These are phyloP conservation scores for Aphanomyces invadans DNA, from an alignment of 352 stramenopile species.

Conservation along the genomic window DNA sequence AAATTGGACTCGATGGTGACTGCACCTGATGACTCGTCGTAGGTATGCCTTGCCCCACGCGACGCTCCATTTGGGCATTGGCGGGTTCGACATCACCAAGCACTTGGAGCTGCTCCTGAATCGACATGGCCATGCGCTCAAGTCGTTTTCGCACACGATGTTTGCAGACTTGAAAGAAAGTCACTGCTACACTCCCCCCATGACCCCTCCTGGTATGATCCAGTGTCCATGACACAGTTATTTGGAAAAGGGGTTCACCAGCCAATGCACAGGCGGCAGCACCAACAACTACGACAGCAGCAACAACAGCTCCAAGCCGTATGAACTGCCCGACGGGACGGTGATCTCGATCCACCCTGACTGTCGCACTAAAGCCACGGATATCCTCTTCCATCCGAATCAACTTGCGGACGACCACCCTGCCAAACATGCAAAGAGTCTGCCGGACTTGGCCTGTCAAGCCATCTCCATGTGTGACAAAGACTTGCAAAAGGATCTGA, in stretches of 20 bases:
- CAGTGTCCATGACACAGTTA: no score
- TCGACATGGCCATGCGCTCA: conserved; percentile 58
- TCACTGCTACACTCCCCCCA: conserved; percentile 7
- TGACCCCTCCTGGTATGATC: neutral
- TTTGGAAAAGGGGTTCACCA: neutral
- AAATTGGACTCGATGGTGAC: neutral
- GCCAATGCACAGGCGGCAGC: conserved; percentile 6
- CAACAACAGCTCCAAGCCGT: conserved; percentile 40
- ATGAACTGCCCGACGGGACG: conserved; percentile 80
- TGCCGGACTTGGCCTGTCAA: conserved; percentile 78
- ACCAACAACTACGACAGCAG: conserved; percentile 9
- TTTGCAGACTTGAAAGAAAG: conserved; percentile 85
- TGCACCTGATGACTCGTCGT: no score
- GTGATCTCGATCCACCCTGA: conserved; percentile 72
- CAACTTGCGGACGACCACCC: conserved; percentile 92
- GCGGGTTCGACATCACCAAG: conserved; percentile 68
- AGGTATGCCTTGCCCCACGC: conserved; percentile 50
- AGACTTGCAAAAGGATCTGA: conserved; percentile 73
- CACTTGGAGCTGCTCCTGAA: conserved; percentile 59
- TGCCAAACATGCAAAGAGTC: conserved; percentile 41
- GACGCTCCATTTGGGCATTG: conserved; percentile 52
- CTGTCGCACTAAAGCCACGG: conserved; percentile 55
- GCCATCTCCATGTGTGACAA: conserved; percentile 84
- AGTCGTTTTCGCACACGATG: conserved; percentile 58
- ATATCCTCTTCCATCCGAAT: conserved; percentile 78